A percentile compares a stretch with the other conserved stretches of the same genome.
Evolutionary conservation across 495 filamentous ascomycete species (phyloP).

Genomic region (Hyaloscypha hepaticicola): DNA sequence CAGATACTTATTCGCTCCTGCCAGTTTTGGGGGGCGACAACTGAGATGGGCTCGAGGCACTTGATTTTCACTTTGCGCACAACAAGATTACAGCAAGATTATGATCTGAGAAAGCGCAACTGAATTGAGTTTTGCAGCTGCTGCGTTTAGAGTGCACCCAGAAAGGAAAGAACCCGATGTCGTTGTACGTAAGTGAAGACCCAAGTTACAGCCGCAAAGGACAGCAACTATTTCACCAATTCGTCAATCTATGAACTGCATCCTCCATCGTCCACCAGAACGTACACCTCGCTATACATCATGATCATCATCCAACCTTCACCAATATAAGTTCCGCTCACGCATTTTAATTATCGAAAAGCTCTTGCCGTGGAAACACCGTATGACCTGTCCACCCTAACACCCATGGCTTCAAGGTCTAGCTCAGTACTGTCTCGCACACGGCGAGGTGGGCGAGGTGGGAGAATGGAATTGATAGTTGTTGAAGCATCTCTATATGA

Average conservation of each 20-base stretch:
- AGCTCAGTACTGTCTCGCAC: constrained; percentile 27
- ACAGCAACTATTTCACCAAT: not conserved
- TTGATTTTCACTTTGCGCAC: not conserved
- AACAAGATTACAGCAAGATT: not conserved
- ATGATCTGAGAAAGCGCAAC: not conserved
- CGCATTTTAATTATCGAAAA: not conserved
- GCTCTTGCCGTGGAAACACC: constrained; percentile 25
- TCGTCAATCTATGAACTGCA: not conserved
- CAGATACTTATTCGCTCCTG: not conserved
- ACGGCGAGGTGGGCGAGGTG: not conserved
- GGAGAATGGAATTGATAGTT: constrained; percentile 2
- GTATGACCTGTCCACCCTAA: constrained; percentile 24
- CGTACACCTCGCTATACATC: not conserved
- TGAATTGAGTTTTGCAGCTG: not conserved
- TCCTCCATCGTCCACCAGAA: not conserved
- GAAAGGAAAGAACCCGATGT: not conserved
- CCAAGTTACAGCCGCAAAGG: not conserved
- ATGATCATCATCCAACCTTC: not conserved
- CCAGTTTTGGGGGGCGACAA: not conserved
- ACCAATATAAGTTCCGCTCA: not conserved
- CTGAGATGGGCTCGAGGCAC: not conserved
- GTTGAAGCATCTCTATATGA: not conserved
- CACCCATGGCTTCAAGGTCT: constrained; percentile 24
- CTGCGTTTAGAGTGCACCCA: not conserved
- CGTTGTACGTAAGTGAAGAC: not conserved